Base-by-base conservation (phyloP, 176 grass and related monocot genomes). In the Rhynchospora tenuis region DNA sequence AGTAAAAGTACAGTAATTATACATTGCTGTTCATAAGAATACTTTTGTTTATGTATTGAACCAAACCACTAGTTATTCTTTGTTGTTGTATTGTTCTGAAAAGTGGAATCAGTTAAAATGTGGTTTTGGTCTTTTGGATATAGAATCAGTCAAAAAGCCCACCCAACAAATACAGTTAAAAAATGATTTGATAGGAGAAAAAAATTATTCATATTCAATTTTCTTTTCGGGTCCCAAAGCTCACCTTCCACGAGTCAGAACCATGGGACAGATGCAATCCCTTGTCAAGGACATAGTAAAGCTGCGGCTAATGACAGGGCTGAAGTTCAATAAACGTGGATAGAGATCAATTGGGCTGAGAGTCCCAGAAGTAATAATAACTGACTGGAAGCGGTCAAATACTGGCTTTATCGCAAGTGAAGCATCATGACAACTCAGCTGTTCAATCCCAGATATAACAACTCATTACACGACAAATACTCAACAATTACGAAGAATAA, bases 251-350 rank as follows among this genome's bases (percentile, higher is more conserved):
- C 95, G 90, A 79, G 95, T 98, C 68, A 98, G 87, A 81, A 98
- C 92, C 95, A 98, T 98, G 31, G 95, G 95, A 48, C 95, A 98
- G 83, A 98, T 98, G 55, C 95, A 98, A 84, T 98, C 95, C 84
- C 95, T 92, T 58, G 95, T 93, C 81, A 98, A 87, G 56, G 95
- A 98, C 95, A 95, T 98, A 22, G 89, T 98, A 84, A 98, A 98
- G 80, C 95, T 98, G 83, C 84, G 88, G 85, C 95, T 98, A 88
- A 98, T 95, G 76, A 98, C 95, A 67, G 92, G 95, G 79, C 93
- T 93, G 81, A 98, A 98, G 80, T 91, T 98, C 74, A 98, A 78
- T 81, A 98, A 89, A 23, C 92, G 90, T 82, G 95, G 95, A 66
- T 98, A 98, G 26, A 98, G 90, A 87, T 93, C 92, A 45, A 98